These are phyloP conservation scores for Syzygium oleosum DNA, from an alignment of 345 rosid genomes.

Conservation along the genomic window DNA sequence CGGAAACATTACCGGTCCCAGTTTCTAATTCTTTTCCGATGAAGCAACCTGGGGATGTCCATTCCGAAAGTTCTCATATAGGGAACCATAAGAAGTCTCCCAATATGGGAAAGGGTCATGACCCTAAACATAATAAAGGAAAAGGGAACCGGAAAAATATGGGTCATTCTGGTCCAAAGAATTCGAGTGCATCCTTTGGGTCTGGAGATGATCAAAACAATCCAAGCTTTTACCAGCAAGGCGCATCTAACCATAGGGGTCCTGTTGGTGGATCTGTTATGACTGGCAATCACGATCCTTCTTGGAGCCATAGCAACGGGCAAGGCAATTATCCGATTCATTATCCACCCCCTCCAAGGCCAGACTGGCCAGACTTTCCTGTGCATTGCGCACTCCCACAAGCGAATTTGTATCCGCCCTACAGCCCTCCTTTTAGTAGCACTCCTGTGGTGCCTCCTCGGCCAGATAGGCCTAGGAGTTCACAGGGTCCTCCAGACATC, in stretches of 20 bases:
- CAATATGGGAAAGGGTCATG: conserved; percentile 6
- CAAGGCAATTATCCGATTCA: conserved; percentile 6
- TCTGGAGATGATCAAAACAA: conserved; percentile 9
- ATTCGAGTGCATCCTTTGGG: conserved; percentile 2
- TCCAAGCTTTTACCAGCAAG: conserved; percentile 11
- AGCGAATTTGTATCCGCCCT: neutral
- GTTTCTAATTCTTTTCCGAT: conserved; percentile 3
- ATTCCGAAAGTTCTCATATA: neutral
- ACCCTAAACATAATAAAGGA: conserved; percentile 13
- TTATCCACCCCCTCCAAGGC: conserved; percentile 11
- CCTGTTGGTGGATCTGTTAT: neutral
- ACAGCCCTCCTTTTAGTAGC: neutral
- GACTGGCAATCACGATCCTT: conserved; percentile 14
- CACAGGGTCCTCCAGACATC: conserved; percentile 16
- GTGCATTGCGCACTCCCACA: conserved; percentile 4
- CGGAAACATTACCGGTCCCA: conserved; percentile 8
- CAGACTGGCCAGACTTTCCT: conserved; percentile 16
- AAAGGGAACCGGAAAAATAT: conserved; percentile 6
- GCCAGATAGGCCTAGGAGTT: conserved; percentile 9
- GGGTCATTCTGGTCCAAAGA: conserved; percentile 6
- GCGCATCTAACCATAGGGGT: conserved; percentile 1
- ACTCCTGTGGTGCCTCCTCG: conserved; percentile 2
- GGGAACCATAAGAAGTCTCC: conserved; percentile 17
- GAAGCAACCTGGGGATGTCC: conserved; percentile 9
- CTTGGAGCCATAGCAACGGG: conserved; percentile 11